Evolutionary conservation across 331 rosid species (phyloP).

Genomic region (Spiraea crenata): DNA sequence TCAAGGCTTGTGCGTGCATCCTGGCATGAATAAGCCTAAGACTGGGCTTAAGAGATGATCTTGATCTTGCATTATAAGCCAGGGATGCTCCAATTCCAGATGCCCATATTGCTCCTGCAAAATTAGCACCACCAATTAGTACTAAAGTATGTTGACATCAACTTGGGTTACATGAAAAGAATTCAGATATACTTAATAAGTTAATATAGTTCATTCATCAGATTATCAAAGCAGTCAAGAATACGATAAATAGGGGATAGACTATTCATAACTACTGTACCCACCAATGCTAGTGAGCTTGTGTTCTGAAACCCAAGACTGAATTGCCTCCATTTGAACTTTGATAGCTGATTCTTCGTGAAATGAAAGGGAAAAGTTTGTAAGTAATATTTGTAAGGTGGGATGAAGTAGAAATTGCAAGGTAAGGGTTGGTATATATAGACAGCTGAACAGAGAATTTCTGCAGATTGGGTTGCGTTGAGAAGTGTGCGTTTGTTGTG

Average conservation of each 20-base stretch:
- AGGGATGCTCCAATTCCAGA: constrained; percentile 79
- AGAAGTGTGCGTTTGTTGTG: not conserved
- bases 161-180: too few species aligned
- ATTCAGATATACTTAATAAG: too few species aligned
- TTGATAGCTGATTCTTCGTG: not conserved
- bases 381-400: too few species aligned
- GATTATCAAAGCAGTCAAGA: too few species aligned
- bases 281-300: constrained; percentile 74
- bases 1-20: constrained; percentile 88
- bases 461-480: not conserved
- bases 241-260: too few species aligned
- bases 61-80: constrained; percentile 36
- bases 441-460: not conserved
- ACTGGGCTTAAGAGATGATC: constrained; percentile 68
- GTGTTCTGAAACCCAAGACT: constrained; percentile 70
- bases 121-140: not conserved
- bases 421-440: constrained; percentile 18
- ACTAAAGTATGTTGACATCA: not conserved
- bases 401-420: constrained; percentile 22
- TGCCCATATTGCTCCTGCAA: constrained; percentile 75
- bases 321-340: constrained; percentile 60
- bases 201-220: too few species aligned
- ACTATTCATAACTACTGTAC: not conserved
- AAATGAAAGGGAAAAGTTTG: too few species aligned
- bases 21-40: constrained; percentile 89